Evolutionary conservation across 306 rosid species (phyloP), one percentile per base, ranked within the genome.

Genomic region (Citrullus colocynthis): DNA sequence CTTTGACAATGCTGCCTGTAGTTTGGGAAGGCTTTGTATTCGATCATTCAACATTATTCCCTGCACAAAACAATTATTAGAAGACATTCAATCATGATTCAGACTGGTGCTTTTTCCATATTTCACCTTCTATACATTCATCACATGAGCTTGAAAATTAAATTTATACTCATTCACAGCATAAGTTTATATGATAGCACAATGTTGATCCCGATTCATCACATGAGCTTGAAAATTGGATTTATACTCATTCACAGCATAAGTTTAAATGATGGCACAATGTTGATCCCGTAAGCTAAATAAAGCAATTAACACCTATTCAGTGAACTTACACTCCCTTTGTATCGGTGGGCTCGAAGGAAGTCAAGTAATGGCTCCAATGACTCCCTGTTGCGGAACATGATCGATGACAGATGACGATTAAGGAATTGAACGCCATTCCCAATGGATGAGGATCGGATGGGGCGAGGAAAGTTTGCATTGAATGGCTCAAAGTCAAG

Each of bases 391-490:
- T 86, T 92, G 20, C 83, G 96, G 77, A 95, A 95, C 97, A 95
- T 88, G 20, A 0, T 82, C 32, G 98, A 95, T 36, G 98, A 95
- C 61, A 95, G 96, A 86, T 95, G 97, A 70, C 97, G 97, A 15
- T 95, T 95, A 82, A 95, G 98, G 78, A 95, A 95, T 79, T 92
- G 96, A 80, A 95, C 98, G 30, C 98, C 97, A 86, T 95, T 95
- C 76, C 98, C 98, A 81, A 95, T 95, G 71, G 96, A 95, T 20
- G 98, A 90, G 45, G 98, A 90, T 32, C 97, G 92, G 48, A 45
- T 82, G 32, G 97, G 95, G 24, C 96, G 95, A 72, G 98, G 97
- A 78, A 90, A 85, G n/a, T 88, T 21, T 18, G 93, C 96, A 87
- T 95, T 92, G 84, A 92, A 95, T 62, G 98, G 97, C 89, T 92